Base-by-base conservation (phyloP, 2,329 filamentous ascomycete genomes). In the Colletotrichum agaves region DNA sequence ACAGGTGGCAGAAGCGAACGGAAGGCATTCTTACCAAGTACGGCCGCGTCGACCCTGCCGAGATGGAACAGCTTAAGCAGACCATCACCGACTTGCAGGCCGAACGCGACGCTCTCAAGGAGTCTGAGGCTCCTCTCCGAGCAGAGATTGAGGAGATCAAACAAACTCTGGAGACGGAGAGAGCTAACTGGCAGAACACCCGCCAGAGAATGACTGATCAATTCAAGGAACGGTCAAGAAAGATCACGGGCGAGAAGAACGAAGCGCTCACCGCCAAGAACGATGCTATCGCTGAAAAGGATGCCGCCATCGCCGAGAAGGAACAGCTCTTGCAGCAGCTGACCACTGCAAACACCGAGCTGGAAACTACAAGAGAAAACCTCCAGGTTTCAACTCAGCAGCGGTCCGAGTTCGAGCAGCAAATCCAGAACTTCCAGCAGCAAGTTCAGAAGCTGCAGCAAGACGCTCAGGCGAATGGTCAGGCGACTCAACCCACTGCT, bases 11-110 rank as follows among this genome's bases (percentile, higher is more conserved):
- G 79, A 95, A 98, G 83, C 91, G 96, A 23, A 97, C 94, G 1
- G 94, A 98, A 76, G 93, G 97, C 73, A 98, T 99, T 69, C 87
- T 99, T 57, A 94, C 93, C 72, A 98, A 97, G 77, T 98, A 98
- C 75, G 94, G 97, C 72, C 93, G 95, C 63, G 93, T 97, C 59
- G 96, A 99, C 75, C 95, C 96, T 47, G 93, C 93, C 3, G 95
- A 98, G 75, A 87, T 98, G 76, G 95, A 98, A 73, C 90, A 91
- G 67, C 86, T 99, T 65, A 97, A 96, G 81, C 89, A 92, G 75
- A 90, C 90, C 67, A 87, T 98, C 60, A 81, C 88, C 6, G 81
- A 81, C 2, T 80, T 94, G 11, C 85, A 93, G 75, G 81, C 83
- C 33, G 91, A 94, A 75, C 86, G 90, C 7, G 85, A 91, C 71